These are phyloP conservation scores for Micromonas commoda DNA, from an alignment of 139 green algal genomes.

Conservation along the genomic window DNA sequence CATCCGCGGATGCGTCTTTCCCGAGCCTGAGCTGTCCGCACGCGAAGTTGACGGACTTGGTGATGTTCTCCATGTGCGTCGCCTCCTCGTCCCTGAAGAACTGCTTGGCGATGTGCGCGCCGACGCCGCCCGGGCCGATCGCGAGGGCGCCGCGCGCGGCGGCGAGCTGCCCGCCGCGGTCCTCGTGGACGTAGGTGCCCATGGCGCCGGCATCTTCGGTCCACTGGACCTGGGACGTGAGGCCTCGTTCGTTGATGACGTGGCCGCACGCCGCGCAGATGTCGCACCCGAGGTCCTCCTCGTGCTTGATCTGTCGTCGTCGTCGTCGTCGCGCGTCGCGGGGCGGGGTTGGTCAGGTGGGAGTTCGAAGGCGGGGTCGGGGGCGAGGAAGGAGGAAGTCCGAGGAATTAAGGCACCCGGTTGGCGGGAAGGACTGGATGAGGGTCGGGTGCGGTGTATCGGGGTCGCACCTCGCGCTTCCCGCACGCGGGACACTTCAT, in stretches of 20 bases:
- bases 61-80: constrained; percentile 7
- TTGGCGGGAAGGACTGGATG: no score
- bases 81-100: constrained; percentile 1
- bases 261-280: constrained; percentile 12
- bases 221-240: neutral
- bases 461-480: neutral
- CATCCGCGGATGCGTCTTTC: neutral
- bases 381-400: no score
- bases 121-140: neutral
- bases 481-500: neutral
- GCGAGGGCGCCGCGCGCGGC: neutral
- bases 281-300: neutral
- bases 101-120: neutral
- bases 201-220: neutral
- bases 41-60: neutral
- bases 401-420: no score
- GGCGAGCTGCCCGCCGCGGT: neutral
- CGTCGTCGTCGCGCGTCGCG: no score
- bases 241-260: neutral
- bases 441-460: no score
- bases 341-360: no score
- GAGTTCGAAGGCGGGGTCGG: no score
- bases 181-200: neutral
- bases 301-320: constrained; percentile 7
- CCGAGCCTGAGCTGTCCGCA: neutral